Base-by-base conservation (phyloP, 257 asterid species). In the Leptodermis oblonga region DNA sequence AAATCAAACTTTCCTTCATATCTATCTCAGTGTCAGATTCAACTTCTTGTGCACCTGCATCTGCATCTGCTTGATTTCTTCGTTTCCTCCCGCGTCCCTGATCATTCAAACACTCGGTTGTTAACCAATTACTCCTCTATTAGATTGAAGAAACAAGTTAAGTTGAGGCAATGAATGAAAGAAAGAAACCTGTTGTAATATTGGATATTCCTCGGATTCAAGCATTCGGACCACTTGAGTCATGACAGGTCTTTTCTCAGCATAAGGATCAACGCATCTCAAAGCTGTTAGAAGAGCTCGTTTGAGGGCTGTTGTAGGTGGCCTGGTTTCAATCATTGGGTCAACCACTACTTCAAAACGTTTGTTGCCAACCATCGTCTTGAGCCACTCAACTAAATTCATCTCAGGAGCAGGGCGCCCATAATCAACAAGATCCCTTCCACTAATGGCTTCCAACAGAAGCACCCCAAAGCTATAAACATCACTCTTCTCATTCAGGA, bases 141-240 rank as follows among this genome's bases (percentile, higher is more conserved):
- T 48, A n/a, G n/a, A n/a, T n/a, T n/a, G n/a, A n/a, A n/a, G 9
- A 48, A 18, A 48, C 52, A 46, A 46, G 5, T 6, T 2, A 10
- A 11, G 53, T 48, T 48, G 9, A 48, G 6, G 5, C 43, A 15
- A 48, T 17, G n/a, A 4, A 52, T n/a, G n/a, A n/a, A n/a, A n/a
- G 64, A 51, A 71, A 11, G 36, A 48, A 62, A 85, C 96, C 89
- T 87, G 88, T 82, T 93, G 76, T 13, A 82, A 88, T 69, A 90
- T 69, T 0, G 96, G 97, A 75, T 86, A 88, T 74, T 91, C 95
- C 42, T 88, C 86, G 0, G 96, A 84, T 70, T 91, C 95, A 20
- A 91, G 91, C 97, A 91, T 91, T 17, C 97, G 85, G 46, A 83
- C 96, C 15, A 90, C 92, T 75, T 90, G 92, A 79, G 87, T 84